Evolutionary conservation across 2,329 filamentous ascomycete genomes (phyloP).

Genomic region (Colletotrichum theobromicola): DNA sequence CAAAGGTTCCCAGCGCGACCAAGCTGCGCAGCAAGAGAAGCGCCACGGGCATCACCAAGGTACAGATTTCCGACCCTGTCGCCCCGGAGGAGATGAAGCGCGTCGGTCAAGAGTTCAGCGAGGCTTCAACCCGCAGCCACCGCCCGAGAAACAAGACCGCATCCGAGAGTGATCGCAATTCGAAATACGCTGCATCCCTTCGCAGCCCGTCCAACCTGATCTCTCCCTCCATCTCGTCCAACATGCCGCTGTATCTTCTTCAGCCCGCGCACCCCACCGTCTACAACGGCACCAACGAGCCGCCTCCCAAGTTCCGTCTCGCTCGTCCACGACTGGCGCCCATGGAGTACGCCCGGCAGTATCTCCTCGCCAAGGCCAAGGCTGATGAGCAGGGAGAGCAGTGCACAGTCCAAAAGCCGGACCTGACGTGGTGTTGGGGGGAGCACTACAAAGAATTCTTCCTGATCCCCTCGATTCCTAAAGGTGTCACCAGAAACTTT

Average conservation of each 20-base stretch:
- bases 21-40: conserved; percentile 19
- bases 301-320: conserved; percentile 9
- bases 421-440: conserved; percentile 38
- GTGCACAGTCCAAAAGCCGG: conserved; percentile 34
- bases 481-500: conserved; percentile 23
- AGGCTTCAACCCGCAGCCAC: not conserved
- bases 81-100: conserved; percentile 10
- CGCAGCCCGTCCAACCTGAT: conserved; percentile 12
- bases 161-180: not conserved
- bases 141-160: not conserved
- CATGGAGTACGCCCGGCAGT: conserved; percentile 44
- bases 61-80: conserved; percentile 15
- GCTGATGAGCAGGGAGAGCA: conserved; percentile 28
- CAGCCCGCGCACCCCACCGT: conserved; percentile 13
- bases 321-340: conserved; percentile 35
- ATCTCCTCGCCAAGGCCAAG: conserved; percentile 36
- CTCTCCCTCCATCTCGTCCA: not conserved
- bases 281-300: conserved; percentile 6
- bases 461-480: conserved; percentile 38
- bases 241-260: conserved; percentile 11
- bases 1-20: conserved; percentile 4
- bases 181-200: not conserved
- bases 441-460: conserved; percentile 36
- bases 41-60: conserved; percentile 5
- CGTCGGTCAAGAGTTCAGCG: conserved; percentile 1